A percentile compares a stretch with the other conserved stretches of the same genome.
phyloP scores from a whole-genome alignment of 768 basidiomycete genomes.

The Psilocybe tampanensis region DNA sequence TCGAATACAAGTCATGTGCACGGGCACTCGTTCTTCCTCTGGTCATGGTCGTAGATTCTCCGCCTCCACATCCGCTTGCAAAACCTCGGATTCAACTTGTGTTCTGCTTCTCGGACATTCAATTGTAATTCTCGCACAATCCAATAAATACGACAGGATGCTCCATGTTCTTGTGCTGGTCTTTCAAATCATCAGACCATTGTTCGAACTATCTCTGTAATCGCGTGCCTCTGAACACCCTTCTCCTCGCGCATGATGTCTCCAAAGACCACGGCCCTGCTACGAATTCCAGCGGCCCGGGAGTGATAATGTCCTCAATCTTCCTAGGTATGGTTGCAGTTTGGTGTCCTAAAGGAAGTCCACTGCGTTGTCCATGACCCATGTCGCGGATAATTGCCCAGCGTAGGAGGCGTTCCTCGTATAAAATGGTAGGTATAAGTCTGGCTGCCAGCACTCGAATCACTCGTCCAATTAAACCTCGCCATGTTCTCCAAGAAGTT shows the following conservation, averaged over 20 bases:
- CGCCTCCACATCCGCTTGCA: neutral
- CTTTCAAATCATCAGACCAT: neutral
- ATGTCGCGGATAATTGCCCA: too few relatives aligned
- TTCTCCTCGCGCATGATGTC: neutral
- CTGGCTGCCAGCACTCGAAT: neutral
- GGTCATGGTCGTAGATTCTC: neutral
- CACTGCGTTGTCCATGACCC: too few relatives aligned
- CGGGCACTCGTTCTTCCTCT: neutral
- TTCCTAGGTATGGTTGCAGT: neutral
- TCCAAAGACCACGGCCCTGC: neutral
- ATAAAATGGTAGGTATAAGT: neutral
- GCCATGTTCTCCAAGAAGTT: constrained; percentile 28
- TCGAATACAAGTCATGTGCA: neutral
- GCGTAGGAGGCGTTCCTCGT: too few relatives aligned
- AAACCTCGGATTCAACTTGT: constrained; percentile 14
- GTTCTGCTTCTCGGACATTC: neutral
- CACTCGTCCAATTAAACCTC: neutral
- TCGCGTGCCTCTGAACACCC: neutral
- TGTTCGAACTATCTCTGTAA: neutral
- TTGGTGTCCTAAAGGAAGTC: too few relatives aligned
- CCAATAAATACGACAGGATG: neutral
- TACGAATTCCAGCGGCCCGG: neutral
- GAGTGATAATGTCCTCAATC: neutral
- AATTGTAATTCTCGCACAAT: too few relatives aligned
- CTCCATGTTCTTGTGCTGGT: neutral